Percentiles rank a stretch among this genome's conserved stretches.
Evolutionary conservation across 2,329 filamentous ascomycete species (phyloP).

Genomic region (Neofusicoccum parvum): DNA sequence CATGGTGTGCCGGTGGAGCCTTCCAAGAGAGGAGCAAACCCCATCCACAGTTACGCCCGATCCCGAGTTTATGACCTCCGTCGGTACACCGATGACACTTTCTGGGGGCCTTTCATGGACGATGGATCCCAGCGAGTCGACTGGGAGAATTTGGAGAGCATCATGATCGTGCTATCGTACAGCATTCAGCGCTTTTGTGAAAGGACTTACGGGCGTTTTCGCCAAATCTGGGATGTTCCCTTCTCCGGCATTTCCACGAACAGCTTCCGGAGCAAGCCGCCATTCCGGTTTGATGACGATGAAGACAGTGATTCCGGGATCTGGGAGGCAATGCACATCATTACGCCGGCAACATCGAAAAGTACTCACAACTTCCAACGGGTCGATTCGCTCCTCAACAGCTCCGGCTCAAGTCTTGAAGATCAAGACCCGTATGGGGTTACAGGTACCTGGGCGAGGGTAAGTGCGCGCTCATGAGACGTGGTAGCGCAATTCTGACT

Average conservation of each 20-base stretch:
- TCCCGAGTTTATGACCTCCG: slow-evolving; percentile 74
- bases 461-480: background rate
- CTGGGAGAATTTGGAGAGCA: slow-evolving; percentile 79
- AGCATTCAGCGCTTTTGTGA: slow-evolving; percentile 53
- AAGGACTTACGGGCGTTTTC: slow-evolving; percentile 28
- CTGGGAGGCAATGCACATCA: slow-evolving; percentile 8
- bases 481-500: background rate
- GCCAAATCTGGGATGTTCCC: slow-evolving; percentile 33
- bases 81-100: slow-evolving; percentile 61
- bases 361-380: background rate
- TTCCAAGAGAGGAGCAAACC: slow-evolving; percentile 22
- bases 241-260: slow-evolving; percentile 34
- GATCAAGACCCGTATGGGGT: slow-evolving; percentile 69
- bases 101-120: slow-evolving; percentile 72
- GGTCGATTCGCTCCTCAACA: slow-evolving; percentile 29
- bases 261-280: slow-evolving; percentile 14
- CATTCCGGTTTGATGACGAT: slow-evolving; percentile 3
- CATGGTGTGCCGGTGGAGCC: slow-evolving; percentile 60
- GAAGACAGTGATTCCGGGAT: background rate
- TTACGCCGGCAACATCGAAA: background rate
- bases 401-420: slow-evolving; percentile 29
- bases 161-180: slow-evolving; percentile 68
- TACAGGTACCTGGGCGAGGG: slow-evolving; percentile 67
- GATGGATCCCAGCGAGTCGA: slow-evolving; percentile 67
- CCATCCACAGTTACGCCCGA: slow-evolving; percentile 63